A percentile compares a stretch with the other conserved stretches of the same genome.
Evolutionary conservation across 129 eudicot species (phyloP).

Genomic region (Logfia minima): DNA sequence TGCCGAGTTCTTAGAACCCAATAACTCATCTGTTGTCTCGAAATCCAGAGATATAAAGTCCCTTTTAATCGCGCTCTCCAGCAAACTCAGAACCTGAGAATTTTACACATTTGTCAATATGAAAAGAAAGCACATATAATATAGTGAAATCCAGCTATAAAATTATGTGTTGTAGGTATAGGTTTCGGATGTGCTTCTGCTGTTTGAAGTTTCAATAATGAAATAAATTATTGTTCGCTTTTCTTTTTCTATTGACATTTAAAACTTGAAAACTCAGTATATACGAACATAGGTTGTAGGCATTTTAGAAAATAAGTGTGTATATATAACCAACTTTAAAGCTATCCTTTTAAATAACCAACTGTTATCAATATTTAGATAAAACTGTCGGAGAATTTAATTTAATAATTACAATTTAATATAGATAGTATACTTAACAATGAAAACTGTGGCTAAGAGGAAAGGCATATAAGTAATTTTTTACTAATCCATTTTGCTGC

Average conservation of each 20-base stretch:
- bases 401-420: no score
- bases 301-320: background rate
- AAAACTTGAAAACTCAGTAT: background rate
- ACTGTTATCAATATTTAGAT: background rate
- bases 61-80: slow-evolving; percentile 66
- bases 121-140: background rate
- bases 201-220: background rate
- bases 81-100: slow-evolving; percentile 57
- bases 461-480: no score
- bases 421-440: no score
- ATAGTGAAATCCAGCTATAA: background rate
- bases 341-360: no score
- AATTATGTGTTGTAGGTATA: background rate
- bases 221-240: background rate
- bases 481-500: no score
- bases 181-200: background rate
- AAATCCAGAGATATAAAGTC: slow-evolving; percentile 55
- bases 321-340: no score
- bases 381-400: no score
- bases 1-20: slow-evolving; percentile 44
- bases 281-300: no score
- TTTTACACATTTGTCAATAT: background rate
- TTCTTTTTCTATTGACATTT: background rate
- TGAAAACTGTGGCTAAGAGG: no score
- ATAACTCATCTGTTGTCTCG: slow-evolving; percentile 58